Evolutionary conservation across 169 alveolate genomes (phyloP), one percentile per base, ranked within the genome.

Genomic region (Plasmodium berghei): DNA sequence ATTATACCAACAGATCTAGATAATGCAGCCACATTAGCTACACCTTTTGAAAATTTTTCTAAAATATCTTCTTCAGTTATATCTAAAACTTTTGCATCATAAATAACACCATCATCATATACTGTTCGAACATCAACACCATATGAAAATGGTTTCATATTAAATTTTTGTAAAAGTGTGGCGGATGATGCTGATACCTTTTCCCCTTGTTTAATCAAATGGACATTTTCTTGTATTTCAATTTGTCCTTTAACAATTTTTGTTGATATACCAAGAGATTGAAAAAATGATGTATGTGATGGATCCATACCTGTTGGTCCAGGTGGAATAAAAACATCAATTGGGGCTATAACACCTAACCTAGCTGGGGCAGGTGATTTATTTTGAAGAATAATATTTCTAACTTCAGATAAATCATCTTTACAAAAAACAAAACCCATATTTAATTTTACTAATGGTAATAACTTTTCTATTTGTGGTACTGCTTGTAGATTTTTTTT

Each of bases 231-330:
- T 42, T 97, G 98, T 85, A 98, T 98, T 95, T 98, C 99, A 83
- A 98, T 98, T 92, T 98, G 99, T 63, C 99, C 99, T 96, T 98
- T 98, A 88, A 97, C 99, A 90, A 99, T 98, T 95, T 99, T 99
- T 74, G 99, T 99, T 12, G 99, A 97, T 87, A 99, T 98, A 86
- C 99, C 98, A 88, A 99, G 95, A 48, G 99, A 99, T 93, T 99
- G 99, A 99, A 99, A 99, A 98, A 98, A 99, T 66, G 98, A 95
- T 40, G 99, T 99, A 94, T 98, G 99, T 28, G 99, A 97, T 42
- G 99, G 99, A 91, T 99, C 99, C 97, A 99, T 95, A 73, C 99
- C 99, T 40, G 99, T 98, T 34, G 99, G 98, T 9, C 99, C 99
- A 54, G 99, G 98, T 10, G 99, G 99, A 73, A 99, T 98, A 94